These are phyloP conservation scores for Leccinum subgranulosum DNA, from an alignment of 768 basidiomycete species.

Conservation along the genomic window DNA sequence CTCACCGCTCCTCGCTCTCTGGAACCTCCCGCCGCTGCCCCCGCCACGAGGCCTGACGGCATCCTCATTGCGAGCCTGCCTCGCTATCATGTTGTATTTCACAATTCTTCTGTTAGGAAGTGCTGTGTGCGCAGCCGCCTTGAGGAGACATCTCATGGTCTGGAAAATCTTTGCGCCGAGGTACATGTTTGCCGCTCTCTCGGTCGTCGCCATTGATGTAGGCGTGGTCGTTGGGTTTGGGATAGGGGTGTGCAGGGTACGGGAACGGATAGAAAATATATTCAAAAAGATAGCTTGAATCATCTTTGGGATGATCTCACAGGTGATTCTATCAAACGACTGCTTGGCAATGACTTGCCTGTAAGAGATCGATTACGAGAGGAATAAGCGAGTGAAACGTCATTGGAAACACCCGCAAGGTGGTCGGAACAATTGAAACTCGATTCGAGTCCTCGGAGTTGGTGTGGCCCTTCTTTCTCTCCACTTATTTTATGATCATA, in stretches of 20 bases:
- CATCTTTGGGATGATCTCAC: background rate
- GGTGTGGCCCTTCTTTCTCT: slow-evolving; percentile 7
- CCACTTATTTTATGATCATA: slow-evolving; percentile 1
- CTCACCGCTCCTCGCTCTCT: slow-evolving; percentile 69
- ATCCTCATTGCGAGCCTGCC: slow-evolving; percentile 48
- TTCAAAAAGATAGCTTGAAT: slow-evolving; percentile 15
- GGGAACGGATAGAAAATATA: slow-evolving; percentile 20
- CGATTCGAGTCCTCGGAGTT: slow-evolving; percentile 18
- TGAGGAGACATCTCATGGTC: slow-evolving; percentile 90
- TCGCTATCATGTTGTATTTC: slow-evolving; percentile 74
- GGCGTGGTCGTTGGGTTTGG: slow-evolving; percentile 34
- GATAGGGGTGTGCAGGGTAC: slow-evolving; percentile 21
- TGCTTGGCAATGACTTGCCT: too few relatives aligned
- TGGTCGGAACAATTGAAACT: background rate
- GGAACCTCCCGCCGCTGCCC: slow-evolving; percentile 73
- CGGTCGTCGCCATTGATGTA: slow-evolving; percentile 68
- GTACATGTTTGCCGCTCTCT: slow-evolving; percentile 76
- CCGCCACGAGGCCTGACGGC: slow-evolving; percentile 26
- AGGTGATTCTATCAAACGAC: background rate
- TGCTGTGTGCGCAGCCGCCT: slow-evolving; percentile 67
- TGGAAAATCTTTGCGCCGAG: slow-evolving; percentile 99
- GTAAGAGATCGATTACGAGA: too few relatives aligned
- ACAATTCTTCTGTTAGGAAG: slow-evolving; percentile 60
- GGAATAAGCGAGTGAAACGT: background rate
- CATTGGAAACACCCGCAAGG: background rate